phyloP scores from a whole-genome alignment of 2,329 filamentous ascomycete species.

The Claviceps paspali region DNA sequence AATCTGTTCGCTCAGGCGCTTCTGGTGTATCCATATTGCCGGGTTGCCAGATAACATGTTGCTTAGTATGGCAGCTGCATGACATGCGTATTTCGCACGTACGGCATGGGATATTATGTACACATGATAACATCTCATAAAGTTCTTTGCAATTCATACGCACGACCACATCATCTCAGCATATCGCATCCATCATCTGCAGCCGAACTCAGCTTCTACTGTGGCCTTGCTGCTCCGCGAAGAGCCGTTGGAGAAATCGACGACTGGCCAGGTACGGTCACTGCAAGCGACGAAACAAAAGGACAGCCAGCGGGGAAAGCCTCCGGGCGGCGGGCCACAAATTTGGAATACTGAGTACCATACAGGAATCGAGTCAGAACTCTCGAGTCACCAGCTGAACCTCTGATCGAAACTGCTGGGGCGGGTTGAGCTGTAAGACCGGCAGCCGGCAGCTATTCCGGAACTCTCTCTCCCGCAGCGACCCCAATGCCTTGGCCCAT shows the following conservation, averaged over 20 bases:
- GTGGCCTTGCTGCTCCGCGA: background rate
- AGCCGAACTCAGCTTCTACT: background rate
- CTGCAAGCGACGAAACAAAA: too few relatives aligned
- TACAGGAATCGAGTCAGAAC: too few relatives aligned
- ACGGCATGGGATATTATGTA: too few relatives aligned
- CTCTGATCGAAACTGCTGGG: too few relatives aligned
- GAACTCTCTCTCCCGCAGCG: slow-evolving; percentile 16
- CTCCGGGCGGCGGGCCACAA: too few relatives aligned
- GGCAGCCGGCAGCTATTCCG: slow-evolving; percentile 16
- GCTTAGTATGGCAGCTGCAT: slow-evolving; percentile 5
- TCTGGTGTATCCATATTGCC: slow-evolving; percentile 7
- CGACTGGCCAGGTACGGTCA: background rate
- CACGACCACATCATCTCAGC: background rate
- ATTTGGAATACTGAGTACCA: too few relatives aligned
- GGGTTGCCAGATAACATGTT: slow-evolving; percentile 4
- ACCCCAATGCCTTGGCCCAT: slow-evolving; percentile 8
- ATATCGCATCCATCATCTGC: background rate
- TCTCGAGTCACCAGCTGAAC: too few relatives aligned
- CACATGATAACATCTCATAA: too few relatives aligned
- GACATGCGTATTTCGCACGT: slow-evolving; percentile 8
- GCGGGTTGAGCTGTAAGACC: too few relatives aligned
- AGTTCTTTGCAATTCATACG: too few relatives aligned
- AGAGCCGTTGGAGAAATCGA: background rate
- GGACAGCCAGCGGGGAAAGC: too few relatives aligned
- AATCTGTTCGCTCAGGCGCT: slow-evolving; percentile 1